Percentiles rank a stretch among this genome's conserved stretches.
These are phyloP conservation scores for Avena eriantha DNA, from an alignment of 176 grass and related monocot genomes.

Conservation along the genomic window DNA sequence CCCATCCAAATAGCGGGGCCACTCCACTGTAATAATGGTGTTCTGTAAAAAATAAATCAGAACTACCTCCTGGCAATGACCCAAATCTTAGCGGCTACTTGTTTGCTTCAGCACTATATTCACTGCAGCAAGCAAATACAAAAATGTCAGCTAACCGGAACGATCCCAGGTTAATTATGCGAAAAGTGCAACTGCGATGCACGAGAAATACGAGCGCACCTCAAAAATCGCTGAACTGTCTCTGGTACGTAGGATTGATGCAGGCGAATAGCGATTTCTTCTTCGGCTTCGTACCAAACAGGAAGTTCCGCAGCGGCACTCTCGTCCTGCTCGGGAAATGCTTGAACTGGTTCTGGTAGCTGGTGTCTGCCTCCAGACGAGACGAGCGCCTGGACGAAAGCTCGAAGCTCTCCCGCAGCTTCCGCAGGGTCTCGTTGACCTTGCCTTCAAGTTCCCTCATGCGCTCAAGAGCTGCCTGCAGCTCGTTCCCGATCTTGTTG, in stretches of 20 bases:
- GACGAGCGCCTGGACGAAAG: slow-evolving; percentile 40
- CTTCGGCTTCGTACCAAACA: slow-evolving; percentile 75
- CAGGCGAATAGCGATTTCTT: slow-evolving; percentile 77
- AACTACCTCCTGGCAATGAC: not conserved
- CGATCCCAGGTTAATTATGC: not conserved
- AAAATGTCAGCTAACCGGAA: slow-evolving; percentile 18
- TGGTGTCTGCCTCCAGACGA: slow-evolving; percentile 27
- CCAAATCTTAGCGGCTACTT: slow-evolving; percentile 19
- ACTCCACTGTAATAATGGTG: not conserved
- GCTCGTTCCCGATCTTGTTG: slow-evolving; percentile 62
- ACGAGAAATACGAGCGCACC: not conserved
- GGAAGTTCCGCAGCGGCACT: slow-evolving; percentile 76
- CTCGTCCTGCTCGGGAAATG: slow-evolving; percentile 63
- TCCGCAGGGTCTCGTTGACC: slow-evolving; percentile 52
- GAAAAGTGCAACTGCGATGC: not conserved
- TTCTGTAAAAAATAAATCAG: slow-evolving; percentile 26
- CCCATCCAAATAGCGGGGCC: slow-evolving; percentile 27
- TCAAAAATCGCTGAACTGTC: slow-evolving; percentile 68
- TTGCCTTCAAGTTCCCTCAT: slow-evolving; percentile 66
- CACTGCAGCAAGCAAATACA: slow-evolving; percentile 31
- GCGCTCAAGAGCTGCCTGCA: slow-evolving; percentile 56
- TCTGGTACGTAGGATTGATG: slow-evolving; percentile 70
- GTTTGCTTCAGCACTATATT: slow-evolving; percentile 19
- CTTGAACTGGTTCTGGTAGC: slow-evolving; percentile 57
- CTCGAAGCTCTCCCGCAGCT: slow-evolving; percentile 65